phyloP scores from a whole-genome alignment of 805 yeast genomes.

The Yarrowia osloensis region DNA sequence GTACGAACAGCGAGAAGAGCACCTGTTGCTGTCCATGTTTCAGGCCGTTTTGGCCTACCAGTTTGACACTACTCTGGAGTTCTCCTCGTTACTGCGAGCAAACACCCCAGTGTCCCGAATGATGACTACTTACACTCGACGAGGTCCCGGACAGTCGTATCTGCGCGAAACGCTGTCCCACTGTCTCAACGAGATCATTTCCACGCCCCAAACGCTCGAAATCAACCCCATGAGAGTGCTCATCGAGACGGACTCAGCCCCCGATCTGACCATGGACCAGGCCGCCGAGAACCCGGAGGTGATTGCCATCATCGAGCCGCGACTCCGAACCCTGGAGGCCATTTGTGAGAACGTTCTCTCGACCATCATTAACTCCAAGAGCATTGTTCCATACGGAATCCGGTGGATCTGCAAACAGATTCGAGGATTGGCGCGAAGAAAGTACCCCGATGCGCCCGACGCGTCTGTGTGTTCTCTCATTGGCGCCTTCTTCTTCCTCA shows the following conservation, averaged over 20 bases:
- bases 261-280: slow-evolving; percentile 39
- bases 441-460: slow-evolving; percentile 59
- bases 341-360: slow-evolving; percentile 45
- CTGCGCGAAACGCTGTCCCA: slow-evolving; percentile 41
- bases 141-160: slow-evolving; percentile 47
- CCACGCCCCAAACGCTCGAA: slow-evolving; percentile 40
- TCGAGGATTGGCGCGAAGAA: slow-evolving; percentile 55
- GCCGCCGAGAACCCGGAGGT: slow-evolving; percentile 41
- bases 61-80: slow-evolving; percentile 44
- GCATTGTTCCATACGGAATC: slow-evolving; percentile 68
- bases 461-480: slow-evolving; percentile 49
- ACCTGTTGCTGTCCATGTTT: slow-evolving; percentile 44
- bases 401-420: slow-evolving; percentile 69
- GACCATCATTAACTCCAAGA: slow-evolving; percentile 57
- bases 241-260: slow-evolving; percentile 35
- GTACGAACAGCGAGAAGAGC: slow-evolving; percentile 47
- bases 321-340: background rate
- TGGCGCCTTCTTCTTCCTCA: slow-evolving; percentile 81
- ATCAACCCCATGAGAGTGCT: slow-evolving; percentile 43
- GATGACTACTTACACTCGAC: slow-evolving; percentile 46
- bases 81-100: slow-evolving; percentile 44
- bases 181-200: slow-evolving; percentile 39
- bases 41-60: slow-evolving; percentile 45
- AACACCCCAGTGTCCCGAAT: slow-evolving; percentile 47
- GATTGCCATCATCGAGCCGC: slow-evolving; percentile 35